Base-by-base conservation (phyloP, 495 filamentous ascomycete genomes). In the Annulohypoxylon bovei region DNA sequence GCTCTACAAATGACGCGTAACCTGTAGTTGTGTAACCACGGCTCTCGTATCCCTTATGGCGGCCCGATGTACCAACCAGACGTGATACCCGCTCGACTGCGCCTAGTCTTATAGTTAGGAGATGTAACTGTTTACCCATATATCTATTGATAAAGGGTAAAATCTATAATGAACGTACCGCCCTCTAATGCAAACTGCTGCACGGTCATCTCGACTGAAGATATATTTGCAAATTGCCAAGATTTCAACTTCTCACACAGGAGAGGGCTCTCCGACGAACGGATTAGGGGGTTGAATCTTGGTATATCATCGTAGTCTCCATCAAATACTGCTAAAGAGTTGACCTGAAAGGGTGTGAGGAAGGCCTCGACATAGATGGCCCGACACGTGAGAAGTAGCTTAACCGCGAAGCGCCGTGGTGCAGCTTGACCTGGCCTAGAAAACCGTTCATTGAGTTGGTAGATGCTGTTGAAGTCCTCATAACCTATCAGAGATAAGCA, bases 181-280 rank as follows among this genome's bases (percentile, higher is more conserved):
- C 75, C 70, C 64, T 77, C 75, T 6, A 77, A 57, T 28, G 20
- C 63, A 44, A 47, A 58, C 16, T 77, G 73, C 37, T 74, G 70
- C 4, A 72, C 58, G 8, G 63, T 70, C 39, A 72, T 63, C 11
- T 75, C 67, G 0, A 75, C 70, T 2, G 73, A 71, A 4, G 64
- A 62, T 47, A 77, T 68, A 28, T 75, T 73, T 8, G 70, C 75
- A 44, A 77, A 70, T 54, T 77, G 75, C 75, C 73, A 77, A 12
- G 35, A 59, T 20, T 62, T 75, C 49, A 77, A 55, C 35, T 65
- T 71, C 6, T 27, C 18, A 25, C 68, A 71, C 3, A 37, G 47
- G 1, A 65, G 59, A 7, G 27, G 53, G 7, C 66, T 22, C 33
- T 11, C 16, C 1, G 56, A 9, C 12, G 69, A 54, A 30, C 69